phyloP scores from a whole-genome alignment of 1,139 yeast species.

The Wickerhamiella pararugosa region DNA sequence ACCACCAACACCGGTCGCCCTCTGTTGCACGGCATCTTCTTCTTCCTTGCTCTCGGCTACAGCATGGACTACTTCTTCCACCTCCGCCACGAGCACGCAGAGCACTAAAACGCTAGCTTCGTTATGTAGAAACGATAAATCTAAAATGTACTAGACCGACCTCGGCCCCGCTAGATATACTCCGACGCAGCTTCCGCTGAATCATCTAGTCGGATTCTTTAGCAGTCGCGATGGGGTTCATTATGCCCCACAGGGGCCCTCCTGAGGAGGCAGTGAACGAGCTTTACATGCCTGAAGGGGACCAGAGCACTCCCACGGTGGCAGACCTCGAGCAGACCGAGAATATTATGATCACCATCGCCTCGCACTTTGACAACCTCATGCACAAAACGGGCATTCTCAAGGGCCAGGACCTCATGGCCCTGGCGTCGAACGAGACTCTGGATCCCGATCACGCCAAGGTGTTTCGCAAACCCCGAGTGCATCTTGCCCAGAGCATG shows the following conservation, averaged over 20 bases:
- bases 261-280: conserved; percentile 2
- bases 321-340: conserved; percentile 3
- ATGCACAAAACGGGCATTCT: neutral
- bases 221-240: conserved; percentile 2
- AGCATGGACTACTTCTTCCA: conserved; percentile 90
- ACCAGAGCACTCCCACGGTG: conserved; percentile 1
- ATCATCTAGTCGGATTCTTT: too few species aligned
- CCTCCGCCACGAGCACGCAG: conserved; percentile 38
- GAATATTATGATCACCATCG: neutral
- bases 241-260: conserved; percentile 1
- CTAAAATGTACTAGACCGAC: neutral
- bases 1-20: conserved; percentile 55
- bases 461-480: conserved; percentile 1
- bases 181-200: too few species aligned
- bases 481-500: conserved; percentile 4
- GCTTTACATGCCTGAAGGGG: neutral
- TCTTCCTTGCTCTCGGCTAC: conserved; percentile 68
- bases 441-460: neutral
- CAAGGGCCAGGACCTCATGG: neutral
- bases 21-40: conserved; percentile 60
- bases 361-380: neutral
- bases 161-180: neutral
- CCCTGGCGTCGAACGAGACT: neutral
- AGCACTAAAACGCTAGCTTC: conserved; percentile 6
- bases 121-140: neutral